Evolutionary conservation across 2,329 filamentous ascomycete genomes (phyloP).

Genomic region (Trichoderma atroviride): DNA sequence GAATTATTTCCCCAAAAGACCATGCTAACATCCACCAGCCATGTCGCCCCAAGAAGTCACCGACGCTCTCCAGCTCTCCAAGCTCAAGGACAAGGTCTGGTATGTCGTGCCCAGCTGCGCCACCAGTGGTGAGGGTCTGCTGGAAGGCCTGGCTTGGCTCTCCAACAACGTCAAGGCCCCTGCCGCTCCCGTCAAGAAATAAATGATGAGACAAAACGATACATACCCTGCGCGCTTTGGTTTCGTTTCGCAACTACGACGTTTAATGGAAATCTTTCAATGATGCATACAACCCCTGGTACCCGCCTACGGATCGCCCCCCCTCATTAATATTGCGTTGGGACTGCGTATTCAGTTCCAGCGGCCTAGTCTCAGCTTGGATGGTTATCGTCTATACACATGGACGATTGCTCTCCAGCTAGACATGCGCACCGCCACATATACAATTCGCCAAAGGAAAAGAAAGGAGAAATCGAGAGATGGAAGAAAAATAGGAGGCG

Average conservation of each 20-base stretch:
- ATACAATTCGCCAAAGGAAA: background rate
- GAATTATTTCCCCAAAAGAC: no score
- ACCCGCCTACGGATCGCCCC: constrained; percentile 11
- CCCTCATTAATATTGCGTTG: constrained; percentile 8
- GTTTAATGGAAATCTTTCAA: constrained; percentile 20
- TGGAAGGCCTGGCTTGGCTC: constrained; percentile 81
- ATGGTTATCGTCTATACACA: background rate
- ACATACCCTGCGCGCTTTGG: background rate
- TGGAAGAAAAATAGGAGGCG: background rate
- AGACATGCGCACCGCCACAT: background rate
- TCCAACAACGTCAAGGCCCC: constrained; percentile 80
- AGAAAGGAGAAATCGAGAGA: background rate
- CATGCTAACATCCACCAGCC: constrained; percentile 50
- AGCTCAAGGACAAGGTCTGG: constrained; percentile 83
- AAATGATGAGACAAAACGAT: constrained; percentile 29
- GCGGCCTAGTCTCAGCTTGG: background rate
- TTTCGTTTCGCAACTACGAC: constrained; percentile 24
- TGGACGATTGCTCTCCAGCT: background rate
- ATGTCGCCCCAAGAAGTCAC: constrained; percentile 81
- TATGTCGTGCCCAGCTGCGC: constrained; percentile 83
- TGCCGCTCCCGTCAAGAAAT: constrained; percentile 58
- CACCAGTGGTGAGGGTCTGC: constrained; percentile 77
- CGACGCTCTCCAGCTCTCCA: constrained; percentile 72
- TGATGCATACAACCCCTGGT: constrained; percentile 14
- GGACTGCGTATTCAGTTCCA: background rate